These are phyloP conservation scores for Vicia villosa DNA, from an alignment of 306 rosid genomes.

Conservation along the genomic window DNA sequence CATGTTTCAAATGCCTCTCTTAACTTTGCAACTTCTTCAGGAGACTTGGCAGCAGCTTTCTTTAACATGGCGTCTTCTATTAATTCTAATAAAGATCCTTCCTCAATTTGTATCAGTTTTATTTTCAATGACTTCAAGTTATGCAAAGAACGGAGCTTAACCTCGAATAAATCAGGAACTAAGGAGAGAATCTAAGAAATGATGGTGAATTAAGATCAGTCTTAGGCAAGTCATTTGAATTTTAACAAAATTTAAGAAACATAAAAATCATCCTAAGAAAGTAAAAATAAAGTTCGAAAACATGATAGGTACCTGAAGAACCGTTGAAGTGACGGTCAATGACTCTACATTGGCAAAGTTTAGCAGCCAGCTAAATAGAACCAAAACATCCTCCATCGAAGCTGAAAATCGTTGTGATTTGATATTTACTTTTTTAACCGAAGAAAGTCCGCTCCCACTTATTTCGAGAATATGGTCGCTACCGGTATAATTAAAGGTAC, in stretches of 20 bases:
- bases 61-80: background rate
- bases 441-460: conserved; percentile 7
- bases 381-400: background rate
- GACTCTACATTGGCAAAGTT: conserved; percentile 15
- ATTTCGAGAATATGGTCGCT: background rate
- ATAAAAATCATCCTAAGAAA: background rate
- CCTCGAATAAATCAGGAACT: conserved; percentile 6
- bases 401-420: background rate
- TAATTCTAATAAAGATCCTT: background rate
- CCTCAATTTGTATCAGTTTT: background rate
- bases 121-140: conserved; percentile 15
- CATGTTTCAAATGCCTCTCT: background rate
- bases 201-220: background rate
- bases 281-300: background rate
- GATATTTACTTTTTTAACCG: conserved; percentile 4
- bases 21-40: background rate
- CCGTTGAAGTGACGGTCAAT: conserved; percentile 1
- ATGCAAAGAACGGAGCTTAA: conserved; percentile 19
- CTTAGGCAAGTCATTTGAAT: background rate
- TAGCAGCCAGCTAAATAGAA: conserved; percentile 10
- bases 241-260: background rate
- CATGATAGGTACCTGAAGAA: conserved; percentile 31
- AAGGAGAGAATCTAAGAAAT: conserved; percentile 32
- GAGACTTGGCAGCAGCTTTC: background rate
- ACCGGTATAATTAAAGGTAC: background rate